phyloP scores from a whole-genome alignment of 371 early-diverging fungal genomes.

The Mortierella sp. region DNA sequence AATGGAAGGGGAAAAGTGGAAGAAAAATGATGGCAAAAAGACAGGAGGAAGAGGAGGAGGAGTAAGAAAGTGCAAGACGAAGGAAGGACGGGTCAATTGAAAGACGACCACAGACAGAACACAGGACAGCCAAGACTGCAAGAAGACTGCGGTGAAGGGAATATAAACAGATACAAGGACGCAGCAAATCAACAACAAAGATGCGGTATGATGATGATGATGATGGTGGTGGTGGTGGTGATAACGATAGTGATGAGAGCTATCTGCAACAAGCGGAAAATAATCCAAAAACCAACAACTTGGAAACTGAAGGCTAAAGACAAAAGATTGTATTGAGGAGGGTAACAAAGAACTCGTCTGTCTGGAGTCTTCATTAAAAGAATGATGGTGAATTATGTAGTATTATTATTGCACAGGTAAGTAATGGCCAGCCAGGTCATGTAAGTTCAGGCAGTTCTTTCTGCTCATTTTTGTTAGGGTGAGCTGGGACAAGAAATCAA shows the following conservation, averaged over 20 bases:
- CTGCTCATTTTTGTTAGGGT: constrained; percentile 6
- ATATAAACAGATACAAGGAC: not conserved
- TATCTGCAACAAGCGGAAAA: not conserved
- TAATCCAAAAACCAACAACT: not conserved
- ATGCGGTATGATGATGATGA: constrained; percentile 7
- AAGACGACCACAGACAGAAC: not conserved
- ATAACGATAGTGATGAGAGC: not conserved
- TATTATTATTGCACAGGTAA: too few species aligned
- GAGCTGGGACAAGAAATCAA: constrained; percentile 19
- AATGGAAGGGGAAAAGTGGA: not conserved
- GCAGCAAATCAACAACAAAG: constrained; percentile 4
- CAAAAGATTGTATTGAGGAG: not conserved
- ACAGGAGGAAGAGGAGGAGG: not conserved
- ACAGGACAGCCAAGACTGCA: not conserved
- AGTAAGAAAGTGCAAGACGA: not conserved
- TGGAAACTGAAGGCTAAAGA: not conserved
- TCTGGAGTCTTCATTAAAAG: too few species aligned
- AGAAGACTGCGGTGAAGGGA: constrained; percentile 4
- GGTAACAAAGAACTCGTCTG: not conserved
- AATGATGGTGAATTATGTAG: too few species aligned
- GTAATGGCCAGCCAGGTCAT: too few species aligned
- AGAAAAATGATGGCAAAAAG: not conserved
- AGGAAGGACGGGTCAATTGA: not conserved
- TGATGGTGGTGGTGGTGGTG: not conserved
- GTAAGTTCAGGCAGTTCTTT: not conserved